A percentile compares a stretch with the other conserved stretches of the same genome.
These are phyloP conservation scores for Carallia brachiata DNA, from an alignment of 345 rosid species.

Conservation along the genomic window DNA sequence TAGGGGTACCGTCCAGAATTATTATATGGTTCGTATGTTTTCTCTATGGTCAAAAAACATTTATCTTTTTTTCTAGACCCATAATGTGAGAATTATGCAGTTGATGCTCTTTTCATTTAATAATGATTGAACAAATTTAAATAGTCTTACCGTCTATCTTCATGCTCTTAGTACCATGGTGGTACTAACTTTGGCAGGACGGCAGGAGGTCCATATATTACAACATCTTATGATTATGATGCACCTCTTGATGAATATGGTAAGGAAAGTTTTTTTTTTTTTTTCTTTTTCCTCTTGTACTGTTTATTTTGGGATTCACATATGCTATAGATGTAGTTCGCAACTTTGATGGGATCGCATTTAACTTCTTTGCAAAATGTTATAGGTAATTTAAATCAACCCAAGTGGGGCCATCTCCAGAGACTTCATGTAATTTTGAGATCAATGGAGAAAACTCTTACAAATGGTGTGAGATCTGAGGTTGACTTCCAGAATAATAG, in stretches of 20 bases:
- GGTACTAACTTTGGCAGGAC: constrained; percentile 27
- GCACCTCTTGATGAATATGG: constrained; percentile 27
- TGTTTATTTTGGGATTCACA: not conserved
- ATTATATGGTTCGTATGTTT: constrained; percentile 19
- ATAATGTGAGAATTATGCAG: too few species aligned
- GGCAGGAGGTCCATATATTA: constrained; percentile 17
- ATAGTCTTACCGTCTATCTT: not conserved
- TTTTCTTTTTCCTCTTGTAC: not conserved
- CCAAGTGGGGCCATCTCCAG: constrained; percentile 21
- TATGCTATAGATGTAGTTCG: too few species aligned
- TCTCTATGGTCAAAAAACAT: too few species aligned
- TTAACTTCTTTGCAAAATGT: not conserved
- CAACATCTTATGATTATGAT: constrained; percentile 22
- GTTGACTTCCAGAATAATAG: not conserved
- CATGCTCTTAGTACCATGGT: constrained; percentile 15
- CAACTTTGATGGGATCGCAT: not conserved
- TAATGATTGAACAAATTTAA: too few species aligned
- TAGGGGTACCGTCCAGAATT: constrained; percentile 13
- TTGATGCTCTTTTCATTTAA: too few species aligned
- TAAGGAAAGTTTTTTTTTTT: not conserved
- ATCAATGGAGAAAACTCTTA: constrained; percentile 12
- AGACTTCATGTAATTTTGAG: constrained; percentile 7
- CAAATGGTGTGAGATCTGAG: not conserved
- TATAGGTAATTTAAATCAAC: constrained; percentile 13
- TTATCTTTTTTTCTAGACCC: too few species aligned